A percentile compares a stretch with the other conserved stretches of the same genome.
Evolutionary conservation across 2,329 filamentous ascomycete genomes (phyloP).

Genomic region (Neonectria magnoliae): DNA sequence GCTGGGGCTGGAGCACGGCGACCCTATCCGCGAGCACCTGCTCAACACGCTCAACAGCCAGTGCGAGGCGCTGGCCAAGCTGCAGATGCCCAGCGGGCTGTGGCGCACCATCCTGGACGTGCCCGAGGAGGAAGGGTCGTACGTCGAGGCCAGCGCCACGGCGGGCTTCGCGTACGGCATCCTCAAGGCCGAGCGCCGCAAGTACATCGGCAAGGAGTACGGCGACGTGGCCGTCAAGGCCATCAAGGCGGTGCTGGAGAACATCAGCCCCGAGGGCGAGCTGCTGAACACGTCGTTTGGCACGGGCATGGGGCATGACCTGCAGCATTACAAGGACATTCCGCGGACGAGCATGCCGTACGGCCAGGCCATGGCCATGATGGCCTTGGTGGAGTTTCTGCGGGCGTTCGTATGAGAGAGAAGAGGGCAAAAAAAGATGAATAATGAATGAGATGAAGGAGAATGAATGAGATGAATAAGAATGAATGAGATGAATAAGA

Average conservation of each 20-base stretch:
- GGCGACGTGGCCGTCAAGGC: conserved; percentile 71
- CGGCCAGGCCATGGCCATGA: conserved; percentile 86
- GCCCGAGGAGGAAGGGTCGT: conserved; percentile 72
- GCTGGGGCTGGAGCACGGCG: conserved; percentile 69
- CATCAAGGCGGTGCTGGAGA: conserved; percentile 71
- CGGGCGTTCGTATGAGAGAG: conserved; percentile 53
- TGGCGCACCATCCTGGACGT: conserved; percentile 82
- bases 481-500: background rate
- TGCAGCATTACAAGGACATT: conserved; percentile 83
- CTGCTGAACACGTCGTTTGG: conserved; percentile 80
- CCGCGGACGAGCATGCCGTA: conserved; percentile 84
- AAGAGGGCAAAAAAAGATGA: background rate
- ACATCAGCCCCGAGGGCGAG: conserved; percentile 74
- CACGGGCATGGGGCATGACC: conserved; percentile 77
- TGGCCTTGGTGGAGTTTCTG: conserved; percentile 80
- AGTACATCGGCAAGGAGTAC: conserved; percentile 73
- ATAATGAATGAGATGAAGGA: background rate
- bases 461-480: background rate
- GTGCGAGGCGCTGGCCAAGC: conserved; percentile 68
- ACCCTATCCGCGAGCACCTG: conserved; percentile 69
- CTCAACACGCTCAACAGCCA: conserved; percentile 74
- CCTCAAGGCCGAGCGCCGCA: conserved; percentile 75
- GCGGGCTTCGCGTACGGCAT: conserved; percentile 85
- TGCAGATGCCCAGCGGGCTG: conserved; percentile 71
- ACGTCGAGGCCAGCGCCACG: conserved; percentile 80